Conservation (phyloP, 2,329 filamentous ascomycete genomes). For the Cercospora sp. region DNA sequence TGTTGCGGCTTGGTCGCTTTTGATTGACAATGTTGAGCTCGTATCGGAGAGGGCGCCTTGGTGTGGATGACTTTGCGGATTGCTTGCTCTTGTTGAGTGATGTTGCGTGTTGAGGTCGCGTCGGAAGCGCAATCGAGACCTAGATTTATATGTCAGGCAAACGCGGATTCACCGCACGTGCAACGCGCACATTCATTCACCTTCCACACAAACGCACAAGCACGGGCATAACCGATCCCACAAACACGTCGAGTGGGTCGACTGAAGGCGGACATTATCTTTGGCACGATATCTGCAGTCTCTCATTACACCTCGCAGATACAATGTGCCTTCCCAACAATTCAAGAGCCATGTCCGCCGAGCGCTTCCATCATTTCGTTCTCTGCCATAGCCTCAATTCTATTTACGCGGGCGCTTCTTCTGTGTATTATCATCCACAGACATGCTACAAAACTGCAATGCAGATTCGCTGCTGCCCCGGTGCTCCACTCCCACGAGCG, state of each 20-base stretch:
- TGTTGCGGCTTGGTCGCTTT: not conserved
- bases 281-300: conserved; percentile 1
- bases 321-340: not conserved
- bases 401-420: not conserved
- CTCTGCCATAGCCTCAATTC: not conserved
- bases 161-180: not conserved
- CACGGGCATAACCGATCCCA: not conserved
- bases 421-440: not conserved
- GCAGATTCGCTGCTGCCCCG: not conserved
- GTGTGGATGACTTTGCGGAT: not conserved
- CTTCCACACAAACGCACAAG: not conserved
- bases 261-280: not conserved
- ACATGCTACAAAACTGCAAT: not conserved
- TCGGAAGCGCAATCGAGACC: not conserved
- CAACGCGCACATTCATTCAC: not conserved
- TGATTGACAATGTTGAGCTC: not conserved
- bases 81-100: not conserved
- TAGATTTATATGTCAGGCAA: not conserved
- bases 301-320: not conserved
- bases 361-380: not conserved
- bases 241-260: not conserved
- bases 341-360: not conserved
- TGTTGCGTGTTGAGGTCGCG: not conserved
- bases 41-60: not conserved
- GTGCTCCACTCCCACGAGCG: conserved; percentile 5